Conservation (phyloP, 441 rosid genomes). For the Adansonia gregorii region DNA sequence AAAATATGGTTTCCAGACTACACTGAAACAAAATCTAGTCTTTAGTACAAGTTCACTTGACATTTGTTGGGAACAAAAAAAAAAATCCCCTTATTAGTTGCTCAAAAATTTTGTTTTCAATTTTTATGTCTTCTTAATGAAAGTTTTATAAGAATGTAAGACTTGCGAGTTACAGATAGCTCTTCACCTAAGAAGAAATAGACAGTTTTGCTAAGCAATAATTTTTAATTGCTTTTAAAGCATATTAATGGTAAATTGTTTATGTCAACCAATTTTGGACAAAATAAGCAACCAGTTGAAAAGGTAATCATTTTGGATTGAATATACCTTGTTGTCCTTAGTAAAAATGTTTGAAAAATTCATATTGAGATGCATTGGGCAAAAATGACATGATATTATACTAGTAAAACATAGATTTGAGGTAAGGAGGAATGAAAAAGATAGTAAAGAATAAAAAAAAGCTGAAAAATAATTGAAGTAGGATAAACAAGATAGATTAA, state of each 20-base stretch:
- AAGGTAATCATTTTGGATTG: background rate
- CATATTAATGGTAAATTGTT: background rate
- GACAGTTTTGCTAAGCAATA: slow-evolving; percentile 66
- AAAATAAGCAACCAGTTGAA: background rate
- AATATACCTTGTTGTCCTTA: background rate
- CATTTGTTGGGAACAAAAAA: slow-evolving; percentile 7
- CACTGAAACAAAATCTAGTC: slow-evolving; percentile 75
- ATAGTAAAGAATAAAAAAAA: no score
- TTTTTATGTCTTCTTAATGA: slow-evolving; percentile 30
- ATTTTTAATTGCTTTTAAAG: background rate
- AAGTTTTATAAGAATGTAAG: slow-evolving; percentile 50
- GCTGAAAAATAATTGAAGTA: no score
- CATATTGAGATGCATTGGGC: background rate
- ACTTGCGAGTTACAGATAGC: slow-evolving; percentile 75
- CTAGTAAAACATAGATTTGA: background rate
- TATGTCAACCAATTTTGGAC: background rate
- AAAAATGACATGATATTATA: background rate
- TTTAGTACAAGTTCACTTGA: slow-evolving; percentile 74
- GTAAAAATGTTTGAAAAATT: background rate
- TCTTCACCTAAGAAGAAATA: slow-evolving; percentile 74
- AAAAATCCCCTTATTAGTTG: background rate
- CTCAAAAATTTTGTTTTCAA: background rate
- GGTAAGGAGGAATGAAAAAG: no score
- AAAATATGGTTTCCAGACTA: slow-evolving; percentile 87
- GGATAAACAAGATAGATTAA: no score